These are phyloP conservation scores for Skeletonema marinoi DNA, from an alignment of 108 stramenopile species.

Conservation along the genomic window DNA sequence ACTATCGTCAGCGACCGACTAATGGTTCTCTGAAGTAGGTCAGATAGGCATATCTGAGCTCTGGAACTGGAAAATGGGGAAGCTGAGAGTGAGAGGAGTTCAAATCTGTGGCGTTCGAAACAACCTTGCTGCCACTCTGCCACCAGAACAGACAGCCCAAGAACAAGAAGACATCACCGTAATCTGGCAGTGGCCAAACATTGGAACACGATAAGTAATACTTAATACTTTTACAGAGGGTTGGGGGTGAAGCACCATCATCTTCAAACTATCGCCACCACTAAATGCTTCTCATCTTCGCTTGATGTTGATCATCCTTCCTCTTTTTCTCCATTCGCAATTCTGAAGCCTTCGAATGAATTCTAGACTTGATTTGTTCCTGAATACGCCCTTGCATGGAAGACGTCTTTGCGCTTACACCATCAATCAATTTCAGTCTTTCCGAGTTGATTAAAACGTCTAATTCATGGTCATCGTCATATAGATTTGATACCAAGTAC, in stretches of 20 bases:
- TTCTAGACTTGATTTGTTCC: constrained; percentile 1
- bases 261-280: background rate
- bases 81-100: too few relatives aligned
- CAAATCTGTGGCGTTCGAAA: too few relatives aligned
- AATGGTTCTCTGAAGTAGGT: too few relatives aligned
- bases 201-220: background rate
- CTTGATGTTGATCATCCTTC: background rate
- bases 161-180: too few relatives aligned
- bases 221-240: background rate
- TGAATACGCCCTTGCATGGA: background rate
- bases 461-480: constrained; percentile 18
- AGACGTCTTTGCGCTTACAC: background rate
- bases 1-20: too few relatives aligned
- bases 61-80: too few relatives aligned
- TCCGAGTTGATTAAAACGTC: constrained; percentile 25
- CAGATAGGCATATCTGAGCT: too few relatives aligned
- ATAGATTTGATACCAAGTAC: constrained; percentile 45
- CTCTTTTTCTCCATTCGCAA: background rate
- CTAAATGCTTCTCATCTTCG: background rate
- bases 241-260: too few relatives aligned
- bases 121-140: too few relatives aligned
- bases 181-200: background rate
- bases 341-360: constrained; percentile 1
- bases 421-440: constrained; percentile 27
- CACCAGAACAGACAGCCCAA: too few relatives aligned